These are phyloP conservation scores for Apiotrichum siamense DNA, from an alignment of 1,284 basidiomycete species.

Conservation along the genomic window DNA sequence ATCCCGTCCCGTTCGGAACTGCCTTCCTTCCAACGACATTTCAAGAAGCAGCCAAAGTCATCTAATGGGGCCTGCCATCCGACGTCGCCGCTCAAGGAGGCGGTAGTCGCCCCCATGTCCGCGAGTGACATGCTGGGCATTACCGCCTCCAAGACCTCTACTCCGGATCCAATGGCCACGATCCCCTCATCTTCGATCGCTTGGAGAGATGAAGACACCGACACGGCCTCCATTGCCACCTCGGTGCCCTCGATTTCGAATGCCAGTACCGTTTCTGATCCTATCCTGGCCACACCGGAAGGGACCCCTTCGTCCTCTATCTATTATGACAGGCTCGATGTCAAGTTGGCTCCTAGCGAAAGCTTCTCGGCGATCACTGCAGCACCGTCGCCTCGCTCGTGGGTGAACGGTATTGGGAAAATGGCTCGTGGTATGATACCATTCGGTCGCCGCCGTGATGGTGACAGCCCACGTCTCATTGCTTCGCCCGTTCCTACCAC, in stretches of 20 bases:
- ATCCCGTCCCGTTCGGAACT: not conserved
- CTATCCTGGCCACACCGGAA: conserved; percentile 11
- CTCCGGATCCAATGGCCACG: conserved; percentile 15
- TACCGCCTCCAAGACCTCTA: not conserved
- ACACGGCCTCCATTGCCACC: conserved; percentile 12
- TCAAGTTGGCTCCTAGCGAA: not conserved
- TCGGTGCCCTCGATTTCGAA: conserved; percentile 17
- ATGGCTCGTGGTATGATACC: conserved; percentile 37
- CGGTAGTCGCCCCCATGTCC: conserved; percentile 16
- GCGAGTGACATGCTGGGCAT: conserved; percentile 17
- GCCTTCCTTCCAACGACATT: conserved; percentile 12
- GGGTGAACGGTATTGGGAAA: conserved; percentile 38
- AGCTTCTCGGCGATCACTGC: not conserved
- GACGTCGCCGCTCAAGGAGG: conserved; percentile 14
- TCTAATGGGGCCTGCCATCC: not conserved
- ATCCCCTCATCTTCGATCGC: conserved; percentile 5
- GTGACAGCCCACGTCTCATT: conserved; percentile 7
- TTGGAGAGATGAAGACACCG: conserved; percentile 9
- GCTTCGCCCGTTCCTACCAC: not conserved
- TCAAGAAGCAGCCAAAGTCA: conserved; percentile 9
- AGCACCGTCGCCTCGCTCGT: conserved; percentile 22
- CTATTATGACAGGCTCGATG: conserved; percentile 6
- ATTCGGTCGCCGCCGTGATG: conserved; percentile 20
- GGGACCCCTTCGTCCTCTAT: conserved; percentile 16
- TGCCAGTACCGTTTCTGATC: conserved; percentile 1